Evolutionary conservation across 371 early-diverging fungal genomes (phyloP).

Genomic region (Apophysomyces ossiformis): DNA sequence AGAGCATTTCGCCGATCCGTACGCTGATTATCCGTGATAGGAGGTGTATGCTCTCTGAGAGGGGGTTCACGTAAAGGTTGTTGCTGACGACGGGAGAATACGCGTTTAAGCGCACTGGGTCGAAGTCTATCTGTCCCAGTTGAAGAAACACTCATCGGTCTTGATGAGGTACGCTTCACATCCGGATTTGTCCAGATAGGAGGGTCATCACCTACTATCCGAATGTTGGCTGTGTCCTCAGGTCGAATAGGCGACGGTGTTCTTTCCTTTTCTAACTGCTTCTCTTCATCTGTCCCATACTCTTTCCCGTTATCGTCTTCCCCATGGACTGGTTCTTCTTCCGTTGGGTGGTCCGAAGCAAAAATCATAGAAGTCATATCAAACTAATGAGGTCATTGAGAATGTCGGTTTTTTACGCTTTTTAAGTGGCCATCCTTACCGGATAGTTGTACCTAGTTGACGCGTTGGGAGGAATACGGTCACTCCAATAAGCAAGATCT

Average conservation of each 20-base stretch:
- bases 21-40: background rate
- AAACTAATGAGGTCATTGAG: background rate
- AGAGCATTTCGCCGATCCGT: constrained; percentile 22
- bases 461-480: constrained; percentile 37
- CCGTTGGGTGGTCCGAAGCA: background rate
- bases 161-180: background rate
- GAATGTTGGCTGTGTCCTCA: background rate
- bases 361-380: background rate
- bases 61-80: background rate
- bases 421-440: background rate
- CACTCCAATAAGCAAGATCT: constrained; percentile 37
- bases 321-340: background rate
- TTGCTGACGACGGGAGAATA: constrained; percentile 17
- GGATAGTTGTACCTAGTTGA: constrained; percentile 10
- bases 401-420: constrained; percentile 15
- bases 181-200: constrained; percentile 2
- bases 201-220: background rate
- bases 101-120: constrained; percentile 12
- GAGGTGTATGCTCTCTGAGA: constrained; percentile 1
- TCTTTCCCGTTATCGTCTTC: background rate
- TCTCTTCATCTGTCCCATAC: background rate
- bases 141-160: background rate
- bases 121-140: background rate
- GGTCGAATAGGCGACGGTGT: background rate
- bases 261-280: background rate